Conservation (phyloP, 192 early-diverging fungal species). For the Coemansia erecta region DNA sequence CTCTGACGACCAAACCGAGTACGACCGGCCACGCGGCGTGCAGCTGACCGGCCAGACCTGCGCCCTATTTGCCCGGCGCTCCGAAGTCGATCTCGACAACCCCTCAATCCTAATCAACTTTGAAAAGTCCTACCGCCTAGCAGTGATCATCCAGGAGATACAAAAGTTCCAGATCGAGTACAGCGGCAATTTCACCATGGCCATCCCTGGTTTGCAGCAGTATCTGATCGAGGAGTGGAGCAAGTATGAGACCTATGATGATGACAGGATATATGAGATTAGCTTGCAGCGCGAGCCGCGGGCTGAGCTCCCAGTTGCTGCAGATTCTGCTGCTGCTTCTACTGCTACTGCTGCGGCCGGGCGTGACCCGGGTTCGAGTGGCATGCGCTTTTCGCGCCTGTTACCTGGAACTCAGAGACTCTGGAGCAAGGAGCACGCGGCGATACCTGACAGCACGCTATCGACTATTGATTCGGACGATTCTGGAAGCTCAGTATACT, state of each 20-base stretch:
- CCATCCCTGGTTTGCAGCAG: slow-evolving; percentile 49
- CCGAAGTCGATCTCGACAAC: slow-evolving; percentile 32
- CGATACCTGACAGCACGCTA: too few species aligned
- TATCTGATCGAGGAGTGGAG: slow-evolving; percentile 52
- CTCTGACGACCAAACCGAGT: not conserved
- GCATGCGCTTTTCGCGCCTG: not conserved
- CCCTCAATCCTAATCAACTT: slow-evolving; percentile 73
- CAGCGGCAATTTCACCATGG: slow-evolving; percentile 54
- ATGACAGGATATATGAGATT: slow-evolving; percentile 46
- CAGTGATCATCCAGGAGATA: slow-evolving; percentile 67
- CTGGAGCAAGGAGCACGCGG: not conserved
- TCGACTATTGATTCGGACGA: slow-evolving; percentile 3
- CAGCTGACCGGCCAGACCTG: slow-evolving; percentile 45
- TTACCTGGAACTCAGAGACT: not conserved
- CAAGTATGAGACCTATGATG: slow-evolving; percentile 36
- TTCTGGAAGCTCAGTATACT: not conserved
- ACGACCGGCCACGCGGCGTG: slow-evolving; percentile 8
- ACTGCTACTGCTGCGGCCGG: not conserved
- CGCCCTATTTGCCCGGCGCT: slow-evolving; percentile 28
- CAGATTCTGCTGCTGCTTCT: not conserved
- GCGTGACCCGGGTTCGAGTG: not conserved
- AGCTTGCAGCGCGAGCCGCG: slow-evolving; percentile 46
- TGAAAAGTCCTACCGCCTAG: slow-evolving; percentile 68
- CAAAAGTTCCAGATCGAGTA: slow-evolving; percentile 76
- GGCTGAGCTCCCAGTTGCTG: not conserved